A percentile compares a stretch with the other conserved stretches of the same genome.
phyloP scores from a whole-genome alignment of 2,329 filamentous ascomycete genomes.

The Aspergillus novofumigatus region DNA sequence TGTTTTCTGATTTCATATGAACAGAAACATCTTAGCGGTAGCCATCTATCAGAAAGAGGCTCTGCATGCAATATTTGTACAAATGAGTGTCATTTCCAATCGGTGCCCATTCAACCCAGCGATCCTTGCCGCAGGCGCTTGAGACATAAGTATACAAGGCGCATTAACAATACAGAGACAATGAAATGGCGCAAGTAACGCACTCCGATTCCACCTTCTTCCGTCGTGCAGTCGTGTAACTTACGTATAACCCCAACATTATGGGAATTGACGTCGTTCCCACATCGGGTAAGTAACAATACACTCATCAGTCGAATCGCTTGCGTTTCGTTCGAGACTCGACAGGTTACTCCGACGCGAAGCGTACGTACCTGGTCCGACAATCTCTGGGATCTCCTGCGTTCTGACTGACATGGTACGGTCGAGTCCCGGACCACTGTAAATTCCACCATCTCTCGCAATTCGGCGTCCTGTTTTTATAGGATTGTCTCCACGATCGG shows the following conservation, averaged over 20 bases:
- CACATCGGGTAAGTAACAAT: slow-evolving; percentile 16
- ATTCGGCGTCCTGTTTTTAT: slow-evolving; percentile 17
- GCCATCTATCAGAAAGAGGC: neutral
- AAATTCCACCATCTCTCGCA: slow-evolving; percentile 16
- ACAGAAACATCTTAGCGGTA: neutral
- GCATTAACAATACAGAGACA: neutral
- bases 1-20: neutral
- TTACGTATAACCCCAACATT: neutral
- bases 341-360: slow-evolving; percentile 1
- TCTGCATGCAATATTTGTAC: neutral
- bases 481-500: slow-evolving; percentile 21
- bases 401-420: slow-evolving; percentile 12
- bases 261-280: slow-evolving; percentile 15
- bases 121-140: neutral
- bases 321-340: slow-evolving; percentile 11
- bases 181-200: neutral
- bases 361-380: slow-evolving; percentile 11
- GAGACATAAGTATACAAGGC: neutral
- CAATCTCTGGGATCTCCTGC: slow-evolving; percentile 16
- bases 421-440: slow-evolving; percentile 18
- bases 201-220: neutral
- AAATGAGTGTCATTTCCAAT: neutral
- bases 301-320: slow-evolving; percentile 22
- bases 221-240: neutral
- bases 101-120: neutral